These are phyloP conservation scores for Cubamyces sp. DNA, from an alignment of 768 basidiomycete genomes.

Conservation along the genomic window DNA sequence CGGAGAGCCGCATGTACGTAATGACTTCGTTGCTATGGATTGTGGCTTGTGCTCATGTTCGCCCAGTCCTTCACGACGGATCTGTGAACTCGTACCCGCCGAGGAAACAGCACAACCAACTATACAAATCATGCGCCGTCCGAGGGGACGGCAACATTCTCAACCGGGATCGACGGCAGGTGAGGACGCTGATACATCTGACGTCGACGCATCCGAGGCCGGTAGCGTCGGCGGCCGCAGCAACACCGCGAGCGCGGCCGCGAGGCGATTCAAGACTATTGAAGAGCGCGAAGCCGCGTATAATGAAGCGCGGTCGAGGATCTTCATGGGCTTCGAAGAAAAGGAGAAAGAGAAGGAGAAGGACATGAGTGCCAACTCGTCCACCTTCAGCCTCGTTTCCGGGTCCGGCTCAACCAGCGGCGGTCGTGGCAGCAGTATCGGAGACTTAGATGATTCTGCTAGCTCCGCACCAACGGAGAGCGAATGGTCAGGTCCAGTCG, in stretches of 20 bases:
- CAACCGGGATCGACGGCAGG: constrained; percentile 73
- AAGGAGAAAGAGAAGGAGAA: constrained; percentile 59
- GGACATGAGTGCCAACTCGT: constrained; percentile 77
- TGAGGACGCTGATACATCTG: constrained; percentile 78
- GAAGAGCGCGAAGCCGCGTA: constrained; percentile 91
- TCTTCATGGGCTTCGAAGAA: constrained; percentile 84
- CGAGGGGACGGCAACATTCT: constrained; percentile 63
- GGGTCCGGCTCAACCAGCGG: constrained; percentile 65
- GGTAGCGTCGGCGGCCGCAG: constrained; percentile 79
- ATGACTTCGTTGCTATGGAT: constrained; percentile 9
- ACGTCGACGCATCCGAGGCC: constrained; percentile 78
- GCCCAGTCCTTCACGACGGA: constrained; percentile 65
- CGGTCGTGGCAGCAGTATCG: constrained; percentile 59
- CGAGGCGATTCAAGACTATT: constrained; percentile 76
- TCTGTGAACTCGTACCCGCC: constrained; percentile 78
- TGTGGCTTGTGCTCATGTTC: constrained; percentile 17
- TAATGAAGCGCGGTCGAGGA: constrained; percentile 81
- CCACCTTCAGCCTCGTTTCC: constrained; percentile 70
- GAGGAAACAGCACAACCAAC: constrained; percentile 73
- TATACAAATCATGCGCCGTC: constrained; percentile 86
- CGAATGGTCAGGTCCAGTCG: constrained; percentile 70
- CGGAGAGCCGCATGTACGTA: constrained; percentile 79
- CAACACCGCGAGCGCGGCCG: constrained; percentile 56
- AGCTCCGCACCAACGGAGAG: constrained; percentile 81
- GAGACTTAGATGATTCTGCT: constrained; percentile 68